phyloP scores from a whole-genome alignment of 2,329 filamentous ascomycete genomes.

The Capronia epimyces region DNA sequence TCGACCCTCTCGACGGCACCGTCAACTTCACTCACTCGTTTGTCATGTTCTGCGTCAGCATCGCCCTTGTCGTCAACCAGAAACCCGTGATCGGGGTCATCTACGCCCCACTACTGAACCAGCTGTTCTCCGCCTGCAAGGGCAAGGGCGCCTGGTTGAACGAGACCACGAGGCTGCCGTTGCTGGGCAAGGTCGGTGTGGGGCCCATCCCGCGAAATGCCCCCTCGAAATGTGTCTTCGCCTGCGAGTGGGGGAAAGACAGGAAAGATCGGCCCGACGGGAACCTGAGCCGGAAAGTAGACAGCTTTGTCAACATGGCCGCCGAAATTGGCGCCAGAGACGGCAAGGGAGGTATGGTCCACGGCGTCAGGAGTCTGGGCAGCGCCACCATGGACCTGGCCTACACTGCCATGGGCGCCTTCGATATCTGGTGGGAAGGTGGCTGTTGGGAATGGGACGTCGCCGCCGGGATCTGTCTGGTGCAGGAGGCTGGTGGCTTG shows the following conservation, averaged over 20 bases:
- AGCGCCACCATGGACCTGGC: constrained; percentile 69
- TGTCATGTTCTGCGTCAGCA: constrained; percentile 75
- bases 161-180: constrained; percentile 56
- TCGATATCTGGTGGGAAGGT: constrained; percentile 80
- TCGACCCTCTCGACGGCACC: constrained; percentile 72
- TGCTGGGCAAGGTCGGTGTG: constrained; percentile 51
- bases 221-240: constrained; percentile 64
- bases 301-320: constrained; percentile 71
- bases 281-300: constrained; percentile 65
- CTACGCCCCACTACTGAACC: constrained; percentile 63
- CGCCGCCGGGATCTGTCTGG: constrained; percentile 66
- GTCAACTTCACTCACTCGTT: constrained; percentile 78
- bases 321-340: constrained; percentile 57
- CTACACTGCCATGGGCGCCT: constrained; percentile 67
- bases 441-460: constrained; percentile 82
- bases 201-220: constrained; percentile 60
- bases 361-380: constrained; percentile 66
- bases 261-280: constrained; percentile 60
- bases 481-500: constrained; percentile 67
- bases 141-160: constrained; percentile 66
- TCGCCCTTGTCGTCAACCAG: constrained; percentile 59
- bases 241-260: constrained; percentile 77
- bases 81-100: constrained; percentile 64
- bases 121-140: constrained; percentile 62
- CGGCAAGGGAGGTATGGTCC: constrained; percentile 72